Evolutionary conservation across 2,329 filamentous ascomycete genomes (phyloP).

Genomic region (Rhinocladiella mackenziei): DNA sequence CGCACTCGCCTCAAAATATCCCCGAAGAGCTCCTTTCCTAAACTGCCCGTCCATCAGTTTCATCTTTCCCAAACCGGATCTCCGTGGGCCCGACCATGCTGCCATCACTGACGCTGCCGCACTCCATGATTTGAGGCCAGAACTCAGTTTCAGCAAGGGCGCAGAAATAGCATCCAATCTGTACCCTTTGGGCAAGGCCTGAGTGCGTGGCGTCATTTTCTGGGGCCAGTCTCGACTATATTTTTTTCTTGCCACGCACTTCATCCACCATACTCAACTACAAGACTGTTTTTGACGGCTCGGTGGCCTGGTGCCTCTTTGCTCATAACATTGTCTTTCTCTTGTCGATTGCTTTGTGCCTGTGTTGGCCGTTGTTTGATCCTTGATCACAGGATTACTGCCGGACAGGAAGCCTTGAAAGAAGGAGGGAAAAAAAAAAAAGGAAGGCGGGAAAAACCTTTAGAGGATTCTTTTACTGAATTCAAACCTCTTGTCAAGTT

Average conservation of each 20-base stretch:
- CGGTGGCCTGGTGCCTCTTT: conserved; percentile 13
- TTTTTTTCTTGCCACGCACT: conserved; percentile 7
- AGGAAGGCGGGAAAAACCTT: too few relatives aligned
- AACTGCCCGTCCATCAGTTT: conserved; percentile 13
- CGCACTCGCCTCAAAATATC: background rate
- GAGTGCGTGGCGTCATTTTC: conserved; percentile 9
- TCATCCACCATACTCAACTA: conserved; percentile 5
- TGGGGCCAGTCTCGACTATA: conserved; percentile 16
- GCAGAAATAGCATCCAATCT: conserved; percentile 21
- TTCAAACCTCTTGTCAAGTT: too few relatives aligned
- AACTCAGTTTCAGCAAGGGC: conserved; percentile 10
- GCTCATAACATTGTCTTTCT: conserved; percentile 1
- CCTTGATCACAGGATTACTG: too few relatives aligned
- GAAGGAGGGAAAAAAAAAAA: too few relatives aligned
- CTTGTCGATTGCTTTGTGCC: background rate
- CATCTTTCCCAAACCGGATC: conserved; percentile 9
- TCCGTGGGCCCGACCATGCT: conserved; percentile 6
- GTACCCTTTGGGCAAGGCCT: conserved; percentile 3
- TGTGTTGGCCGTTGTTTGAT: background rate
- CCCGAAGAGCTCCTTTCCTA: background rate
- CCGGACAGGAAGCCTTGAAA: too few relatives aligned
- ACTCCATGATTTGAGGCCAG: conserved; percentile 12
- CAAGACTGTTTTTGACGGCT: conserved; percentile 6
- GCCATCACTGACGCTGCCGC: conserved; percentile 2
- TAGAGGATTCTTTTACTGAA: too few relatives aligned